Base-by-base conservation (phyloP, 352 stramenopile genomes). In the Pythium aquatile region DNA sequence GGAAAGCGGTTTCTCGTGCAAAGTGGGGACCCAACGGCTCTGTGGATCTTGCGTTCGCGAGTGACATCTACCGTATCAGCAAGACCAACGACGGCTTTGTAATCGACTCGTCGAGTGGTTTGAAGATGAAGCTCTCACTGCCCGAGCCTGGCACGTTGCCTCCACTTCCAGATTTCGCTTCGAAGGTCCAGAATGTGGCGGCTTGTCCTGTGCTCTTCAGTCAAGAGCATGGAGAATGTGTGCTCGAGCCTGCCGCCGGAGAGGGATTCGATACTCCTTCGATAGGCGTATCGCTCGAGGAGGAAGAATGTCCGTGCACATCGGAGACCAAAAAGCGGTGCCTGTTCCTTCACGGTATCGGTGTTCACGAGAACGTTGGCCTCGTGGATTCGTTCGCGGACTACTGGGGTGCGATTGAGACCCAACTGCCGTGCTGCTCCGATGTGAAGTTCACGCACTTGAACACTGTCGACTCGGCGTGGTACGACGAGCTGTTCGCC, bases 271-370 rank as follows among this genome's bases (percentile, higher is more conserved):
- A 39, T 4, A 14, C 47, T 20, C 3, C 49, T 7, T 30, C 26
- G 49, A 17, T 24, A 5, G 33, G 3, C 16, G 11, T 16, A 14
- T 32, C 49, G 16, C 35, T 64, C 2, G 48, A 37, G 17, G 58
- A 64, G 28, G 48, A 64, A 49, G 58, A 57, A 35, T 64, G 58
- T 44, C 33, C 47, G 11, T 64, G 59, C 42, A 60, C 59, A 14
- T 59, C 49, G 16, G 5, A 59, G 20, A 42, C 46, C 2, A 67
- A 61, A 35, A 81, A 78, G 44, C 72, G 66, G 37, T 84, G 76
- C 35, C 29, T 84, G 46, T 80, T 84, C 46, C 56, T 81, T 4
- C 76, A 84, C 55, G 76, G 76, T n/a, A 73, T 84, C 10, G 76
- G 72, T 16, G 63, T 76, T 2, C 42, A 55, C 47, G 44, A 68